Conservation (phyloP, 2,329 filamentous ascomycete species). For the Colletotrichum echinochloae region DNA sequence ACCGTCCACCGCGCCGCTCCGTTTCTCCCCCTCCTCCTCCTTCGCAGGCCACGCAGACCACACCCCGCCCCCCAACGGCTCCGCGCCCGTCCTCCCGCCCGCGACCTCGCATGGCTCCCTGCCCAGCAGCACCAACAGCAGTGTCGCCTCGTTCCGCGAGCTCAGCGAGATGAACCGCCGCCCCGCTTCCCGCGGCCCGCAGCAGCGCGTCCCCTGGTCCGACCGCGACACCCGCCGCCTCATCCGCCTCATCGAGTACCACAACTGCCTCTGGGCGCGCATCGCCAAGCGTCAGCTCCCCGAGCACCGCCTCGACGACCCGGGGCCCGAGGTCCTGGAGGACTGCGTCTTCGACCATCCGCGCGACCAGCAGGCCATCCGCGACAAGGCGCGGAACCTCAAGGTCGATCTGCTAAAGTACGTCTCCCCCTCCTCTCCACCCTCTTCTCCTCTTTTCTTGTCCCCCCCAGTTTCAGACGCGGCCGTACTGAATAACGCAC, state of each 20-base stretch:
- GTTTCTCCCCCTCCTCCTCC: neutral
- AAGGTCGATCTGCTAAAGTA: constrained; percentile 65
- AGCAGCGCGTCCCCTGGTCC: constrained; percentile 56
- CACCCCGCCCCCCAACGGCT: constrained; percentile 17
- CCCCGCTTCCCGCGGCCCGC: constrained; percentile 28
- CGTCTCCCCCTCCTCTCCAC: constrained; percentile 37
- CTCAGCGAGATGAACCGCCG: constrained; percentile 29
- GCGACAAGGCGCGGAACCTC: constrained; percentile 68
- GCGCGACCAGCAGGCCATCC: constrained; percentile 67
- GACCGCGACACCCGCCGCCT: constrained; percentile 56
- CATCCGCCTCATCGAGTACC: constrained; percentile 54
- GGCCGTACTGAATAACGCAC: neutral
- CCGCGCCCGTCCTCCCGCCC: constrained; percentile 40
- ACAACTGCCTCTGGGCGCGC: constrained; percentile 54
- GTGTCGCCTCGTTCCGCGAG: constrained; percentile 43
- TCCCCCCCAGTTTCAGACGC: constrained; percentile 40
- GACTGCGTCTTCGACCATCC: constrained; percentile 54
- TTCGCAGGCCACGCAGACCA: neutral
- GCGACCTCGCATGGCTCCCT: constrained; percentile 42
- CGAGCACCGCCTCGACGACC: neutral
- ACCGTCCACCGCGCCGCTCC: constrained; percentile 6
- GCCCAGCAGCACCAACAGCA: constrained; percentile 45
- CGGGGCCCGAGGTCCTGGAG: constrained; percentile 38
- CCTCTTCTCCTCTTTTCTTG: neutral
- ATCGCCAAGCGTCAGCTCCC: constrained; percentile 47